Conservation (phyloP, 2,329 filamentous ascomycete genomes). For the Hysterium pulicare region DNA sequence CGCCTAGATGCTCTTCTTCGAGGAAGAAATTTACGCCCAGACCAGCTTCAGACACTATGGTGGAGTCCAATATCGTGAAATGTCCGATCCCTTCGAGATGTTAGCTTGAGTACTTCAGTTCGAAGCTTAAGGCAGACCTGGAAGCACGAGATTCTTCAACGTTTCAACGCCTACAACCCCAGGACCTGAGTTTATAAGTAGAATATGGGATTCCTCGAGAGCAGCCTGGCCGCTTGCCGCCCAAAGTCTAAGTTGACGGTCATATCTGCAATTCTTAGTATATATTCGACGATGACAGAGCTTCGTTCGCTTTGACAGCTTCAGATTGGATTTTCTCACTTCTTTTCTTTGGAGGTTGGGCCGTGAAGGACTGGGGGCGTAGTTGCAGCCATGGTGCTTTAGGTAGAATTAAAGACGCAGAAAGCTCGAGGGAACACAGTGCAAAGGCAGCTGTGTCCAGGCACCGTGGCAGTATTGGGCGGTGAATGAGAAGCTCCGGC, state of each 20-base stretch:
- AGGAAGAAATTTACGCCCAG: slow-evolving; percentile 97
- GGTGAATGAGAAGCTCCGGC: no score
- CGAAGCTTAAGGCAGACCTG: slow-evolving; percentile 50
- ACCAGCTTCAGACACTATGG: slow-evolving; percentile 73
- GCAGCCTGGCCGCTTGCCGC: slow-evolving; percentile 87
- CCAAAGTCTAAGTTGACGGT: slow-evolving; percentile 93
- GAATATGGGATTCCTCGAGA: slow-evolving; percentile 85
- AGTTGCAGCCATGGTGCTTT: slow-evolving; percentile 28
- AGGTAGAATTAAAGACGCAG: no score
- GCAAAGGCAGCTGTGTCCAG: no score
- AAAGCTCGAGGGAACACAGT: no score
- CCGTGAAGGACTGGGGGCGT: slow-evolving; percentile 41
- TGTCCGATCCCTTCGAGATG: slow-evolving; percentile 66
- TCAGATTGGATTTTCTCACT: slow-evolving; percentile 25
- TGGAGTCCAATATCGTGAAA: slow-evolving; percentile 86
- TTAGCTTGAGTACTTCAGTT: slow-evolving; percentile 1
- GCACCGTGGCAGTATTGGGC: no score
- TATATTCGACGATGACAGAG: slow-evolving; percentile 1
- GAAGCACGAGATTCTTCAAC: slow-evolving; percentile 94
- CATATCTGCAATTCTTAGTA: slow-evolving; percentile 65
- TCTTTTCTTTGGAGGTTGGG: slow-evolving; percentile 50
- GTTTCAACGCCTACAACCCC: slow-evolving; percentile 87
- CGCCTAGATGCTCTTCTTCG: slow-evolving; percentile 72
- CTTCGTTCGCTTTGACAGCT: slow-evolving; percentile 4
- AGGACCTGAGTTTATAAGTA: slow-evolving; percentile 82